Evolutionary conservation across 495 filamentous ascomycete species (phyloP).

Genomic region (Penicillium steckii): DNA sequence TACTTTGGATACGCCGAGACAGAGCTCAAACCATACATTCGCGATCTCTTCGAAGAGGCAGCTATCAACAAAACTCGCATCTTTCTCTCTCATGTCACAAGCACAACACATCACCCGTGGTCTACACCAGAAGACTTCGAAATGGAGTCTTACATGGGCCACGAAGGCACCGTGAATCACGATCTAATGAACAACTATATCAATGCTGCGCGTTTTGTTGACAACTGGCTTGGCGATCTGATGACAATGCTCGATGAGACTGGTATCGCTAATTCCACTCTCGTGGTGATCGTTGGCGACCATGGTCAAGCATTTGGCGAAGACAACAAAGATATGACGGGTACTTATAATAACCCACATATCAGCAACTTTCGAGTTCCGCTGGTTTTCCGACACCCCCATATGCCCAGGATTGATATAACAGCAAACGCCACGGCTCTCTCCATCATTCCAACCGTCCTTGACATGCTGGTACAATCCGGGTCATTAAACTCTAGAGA

Average conservation of each 20-base stretch:
- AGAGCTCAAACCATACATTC: conserved; percentile 40
- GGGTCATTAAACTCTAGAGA: conserved; percentile 35
- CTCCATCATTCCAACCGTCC: conserved; percentile 45
- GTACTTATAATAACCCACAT: conserved; percentile 46
- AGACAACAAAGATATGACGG: conserved; percentile 34
- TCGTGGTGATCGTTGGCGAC: conserved; percentile 50
- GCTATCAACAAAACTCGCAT: conserved; percentile 41
- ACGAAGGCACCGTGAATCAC: conserved; percentile 27
- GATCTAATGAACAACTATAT: conserved; percentile 39
- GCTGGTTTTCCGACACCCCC: conserved; percentile 43
- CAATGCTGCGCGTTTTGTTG: conserved; percentile 41
- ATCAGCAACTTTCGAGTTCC: conserved; percentile 47
- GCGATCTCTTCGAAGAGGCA: conserved; percentile 40
- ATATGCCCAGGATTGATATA: conserved; percentile 40
- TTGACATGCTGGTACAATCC: conserved; percentile 44
- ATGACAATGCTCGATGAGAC: conserved; percentile 45
- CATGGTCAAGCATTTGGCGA: conserved; percentile 43
- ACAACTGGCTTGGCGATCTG: conserved; percentile 47
- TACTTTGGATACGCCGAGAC: conserved; percentile 50
- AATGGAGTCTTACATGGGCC: conserved; percentile 34
- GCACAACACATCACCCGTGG: conserved; percentile 49
- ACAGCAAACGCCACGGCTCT: conserved; percentile 40
- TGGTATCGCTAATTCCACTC: conserved; percentile 49
- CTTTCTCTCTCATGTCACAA: conserved; percentile 48
- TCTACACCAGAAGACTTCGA: conserved; percentile 32